A percentile compares a stretch with the other conserved stretches of the same genome.
Conservation (phyloP, 257 asterid genomes). For the Plantago ovata region DNA sequence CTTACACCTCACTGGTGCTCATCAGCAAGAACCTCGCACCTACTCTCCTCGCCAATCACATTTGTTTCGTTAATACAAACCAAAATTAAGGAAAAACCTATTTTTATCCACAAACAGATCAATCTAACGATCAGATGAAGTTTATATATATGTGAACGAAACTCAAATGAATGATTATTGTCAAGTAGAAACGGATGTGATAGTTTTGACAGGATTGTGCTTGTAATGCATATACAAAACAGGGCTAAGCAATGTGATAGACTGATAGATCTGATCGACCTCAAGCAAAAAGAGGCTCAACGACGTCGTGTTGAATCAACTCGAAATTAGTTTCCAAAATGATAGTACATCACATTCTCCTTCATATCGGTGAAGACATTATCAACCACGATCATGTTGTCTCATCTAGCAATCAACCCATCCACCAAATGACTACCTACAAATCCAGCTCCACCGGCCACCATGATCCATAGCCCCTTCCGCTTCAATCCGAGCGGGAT, state of each 20-base stretch:
- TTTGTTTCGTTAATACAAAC: slow-evolving; percentile 93
- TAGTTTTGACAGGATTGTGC: slow-evolving; percentile 93
- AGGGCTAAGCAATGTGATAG: slow-evolving; percentile 94
- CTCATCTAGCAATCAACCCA: slow-evolving; percentile 76
- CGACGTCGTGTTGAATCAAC: slow-evolving; percentile 95
- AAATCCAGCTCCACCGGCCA: slow-evolving; percentile 96
- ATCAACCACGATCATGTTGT: slow-evolving; percentile 87
- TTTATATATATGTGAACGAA: too few species aligned
- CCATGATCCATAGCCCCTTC: slow-evolving; percentile 72
- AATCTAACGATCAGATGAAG: background rate
- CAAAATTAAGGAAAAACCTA: slow-evolving; percentile 29
- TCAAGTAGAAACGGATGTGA: slow-evolving; percentile 72
- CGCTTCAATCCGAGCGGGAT: slow-evolving; percentile 72
- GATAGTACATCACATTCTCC: slow-evolving; percentile 87
- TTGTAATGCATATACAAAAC: slow-evolving; percentile 98
- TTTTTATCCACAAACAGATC: background rate
- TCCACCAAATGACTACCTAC: slow-evolving; percentile 95
- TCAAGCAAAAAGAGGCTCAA: slow-evolving; percentile 85
- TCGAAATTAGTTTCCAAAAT: slow-evolving; percentile 84
- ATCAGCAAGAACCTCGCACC: slow-evolving; percentile 98
- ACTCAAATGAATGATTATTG: background rate
- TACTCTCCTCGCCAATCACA: slow-evolving; percentile 89
- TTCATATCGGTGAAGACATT: slow-evolving; percentile 91
- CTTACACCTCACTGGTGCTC: slow-evolving; percentile 98
- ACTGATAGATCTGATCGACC: slow-evolving; percentile 99